Percentiles rank a stretch among this genome's conserved stretches.
phyloP scores from a whole-genome alignment of 768 basidiomycete species.

The Neoboletus magnificus region DNA sequence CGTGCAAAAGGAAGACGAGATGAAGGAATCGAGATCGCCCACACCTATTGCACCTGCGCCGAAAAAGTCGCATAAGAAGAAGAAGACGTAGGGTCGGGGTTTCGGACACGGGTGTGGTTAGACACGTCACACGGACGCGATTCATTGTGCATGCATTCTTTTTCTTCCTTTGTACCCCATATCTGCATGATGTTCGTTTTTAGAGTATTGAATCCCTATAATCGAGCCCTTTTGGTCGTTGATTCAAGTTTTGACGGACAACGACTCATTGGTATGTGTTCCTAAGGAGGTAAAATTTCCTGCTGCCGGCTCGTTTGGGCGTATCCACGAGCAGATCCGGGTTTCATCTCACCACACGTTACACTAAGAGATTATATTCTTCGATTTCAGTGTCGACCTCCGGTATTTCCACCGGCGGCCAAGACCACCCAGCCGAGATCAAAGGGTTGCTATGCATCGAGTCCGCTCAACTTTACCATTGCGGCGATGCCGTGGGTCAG shows the following conservation, averaged over 20 bases:
- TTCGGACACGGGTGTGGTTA: not conserved
- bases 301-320: no score
- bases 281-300: no score
- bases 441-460: no score
- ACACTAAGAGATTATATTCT: no score
- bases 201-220: not conserved
- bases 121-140: not conserved
- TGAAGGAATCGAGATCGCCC: conserved; percentile 55
- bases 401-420: no score
- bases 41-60: conserved; percentile 54
- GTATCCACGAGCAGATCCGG: no score
- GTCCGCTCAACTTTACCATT: no score
- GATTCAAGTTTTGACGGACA: no score
- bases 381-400: no score
- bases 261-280: no score
- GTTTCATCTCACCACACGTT: no score
- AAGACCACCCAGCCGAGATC: no score
- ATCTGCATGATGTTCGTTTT: not conserved
- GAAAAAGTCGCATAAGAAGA: conserved; percentile 65
- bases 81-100: conserved; percentile 48
- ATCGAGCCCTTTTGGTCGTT: not conserved
- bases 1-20: conserved; percentile 46
- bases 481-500: not conserved
- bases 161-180: not conserved
- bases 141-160: not conserved